phyloP scores from a whole-genome alignment of 2,329 filamentous ascomycete genomes.

The Chalaropsis ovoidea region DNA sequence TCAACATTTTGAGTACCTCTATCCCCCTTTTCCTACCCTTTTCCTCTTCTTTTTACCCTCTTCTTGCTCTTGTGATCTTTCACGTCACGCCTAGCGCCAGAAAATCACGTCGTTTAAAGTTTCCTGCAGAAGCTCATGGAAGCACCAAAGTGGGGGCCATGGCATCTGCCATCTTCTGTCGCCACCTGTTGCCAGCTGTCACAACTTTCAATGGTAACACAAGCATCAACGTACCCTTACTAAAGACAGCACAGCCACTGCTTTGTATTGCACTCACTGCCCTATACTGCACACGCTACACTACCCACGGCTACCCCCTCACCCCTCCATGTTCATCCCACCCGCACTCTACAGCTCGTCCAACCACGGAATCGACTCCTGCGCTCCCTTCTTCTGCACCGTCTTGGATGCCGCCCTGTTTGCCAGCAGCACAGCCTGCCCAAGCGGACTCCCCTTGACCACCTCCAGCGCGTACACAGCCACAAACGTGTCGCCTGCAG shows the following conservation, averaged over 20 bases:
- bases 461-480: conserved; percentile 49
- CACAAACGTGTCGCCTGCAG: conserved; percentile 64
- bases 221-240: background rate
- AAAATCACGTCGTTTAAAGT: background rate
- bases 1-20: background rate
- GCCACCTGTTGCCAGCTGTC: background rate
- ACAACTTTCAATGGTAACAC: background rate
- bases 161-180: background rate
- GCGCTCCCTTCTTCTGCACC: conserved; percentile 24
- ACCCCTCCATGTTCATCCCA: background rate
- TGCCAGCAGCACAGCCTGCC: conserved; percentile 19
- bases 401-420: conserved; percentile 25
- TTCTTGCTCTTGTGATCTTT: background rate
- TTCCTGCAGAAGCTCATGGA: conserved; percentile 21
- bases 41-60: too few species aligned
- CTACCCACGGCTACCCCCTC: background rate
- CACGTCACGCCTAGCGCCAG: conserved; percentile 2
- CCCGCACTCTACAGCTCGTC: conserved; percentile 19
- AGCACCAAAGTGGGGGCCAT: conserved; percentile 6
- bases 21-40: background rate
- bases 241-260: background rate
- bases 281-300: background rate
- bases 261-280: too few species aligned
- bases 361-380: conserved; percentile 25
- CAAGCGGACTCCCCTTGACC: conserved; percentile 18